phyloP scores from a whole-genome alignment of 495 filamentous ascomycete species.

The Rusavskia elegans region DNA sequence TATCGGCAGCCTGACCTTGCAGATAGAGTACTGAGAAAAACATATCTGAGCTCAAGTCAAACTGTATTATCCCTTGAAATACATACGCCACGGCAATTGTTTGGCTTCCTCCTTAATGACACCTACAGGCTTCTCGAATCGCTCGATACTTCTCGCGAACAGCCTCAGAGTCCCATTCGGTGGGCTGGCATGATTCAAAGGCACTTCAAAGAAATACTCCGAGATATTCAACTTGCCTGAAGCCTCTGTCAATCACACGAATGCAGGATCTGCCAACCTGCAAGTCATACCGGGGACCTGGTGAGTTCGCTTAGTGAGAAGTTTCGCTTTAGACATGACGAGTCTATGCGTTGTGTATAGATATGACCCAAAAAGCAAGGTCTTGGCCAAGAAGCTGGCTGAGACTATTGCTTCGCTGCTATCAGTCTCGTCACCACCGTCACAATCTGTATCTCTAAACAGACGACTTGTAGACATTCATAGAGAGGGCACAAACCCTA shows the following conservation, averaged over 20 bases:
- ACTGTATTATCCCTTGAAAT: not conserved
- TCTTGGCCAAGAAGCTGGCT: no score
- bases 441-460: no score
- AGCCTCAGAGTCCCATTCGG: conserved; percentile 44
- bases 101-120: conserved; percentile 23
- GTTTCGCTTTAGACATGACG: conserved; percentile 26
- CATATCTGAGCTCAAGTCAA: not conserved
- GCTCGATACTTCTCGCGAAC: conserved; percentile 59
- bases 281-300: conserved; percentile 25
- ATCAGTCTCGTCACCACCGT: no score
- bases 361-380: no score
- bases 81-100: conserved; percentile 35
- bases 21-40: conserved; percentile 18
- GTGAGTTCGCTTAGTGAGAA: conserved; percentile 27
- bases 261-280: not conserved
- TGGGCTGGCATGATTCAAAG: conserved; percentile 55
- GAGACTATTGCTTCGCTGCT: not conserved
- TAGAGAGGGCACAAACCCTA: not conserved
- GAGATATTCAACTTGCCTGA: conserved; percentile 59
- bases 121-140: conserved; percentile 45
- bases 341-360: no score
- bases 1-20: conserved; percentile 9
- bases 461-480: no score
- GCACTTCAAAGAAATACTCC: conserved; percentile 77
- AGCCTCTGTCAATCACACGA: not conserved